phyloP scores from a whole-genome alignment of 768 basidiomycete genomes.

The Gloeostereum incarnatum region DNA sequence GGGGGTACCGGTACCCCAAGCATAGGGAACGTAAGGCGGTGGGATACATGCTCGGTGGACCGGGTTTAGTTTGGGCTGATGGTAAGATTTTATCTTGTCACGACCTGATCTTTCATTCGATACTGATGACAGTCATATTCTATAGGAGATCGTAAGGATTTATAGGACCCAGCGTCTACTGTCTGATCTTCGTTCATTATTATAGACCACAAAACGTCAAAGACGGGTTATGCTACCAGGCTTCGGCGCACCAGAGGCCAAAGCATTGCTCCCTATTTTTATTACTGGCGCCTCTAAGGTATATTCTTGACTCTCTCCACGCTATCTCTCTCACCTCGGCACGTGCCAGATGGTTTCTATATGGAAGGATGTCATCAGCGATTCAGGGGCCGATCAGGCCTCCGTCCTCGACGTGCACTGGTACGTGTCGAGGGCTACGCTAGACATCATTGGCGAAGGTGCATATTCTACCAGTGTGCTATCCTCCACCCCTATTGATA shows the following conservation, averaged over 20 bases:
- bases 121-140: conserved; percentile 9
- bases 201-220: conserved; percentile 15
- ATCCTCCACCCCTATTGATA: too few species aligned
- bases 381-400: too few species aligned
- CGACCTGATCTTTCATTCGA: conserved; percentile 15
- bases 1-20: conserved; percentile 20
- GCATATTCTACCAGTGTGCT: too few species aligned
- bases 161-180: too few species aligned
- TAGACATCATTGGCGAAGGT: too few species aligned
- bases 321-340: neutral
- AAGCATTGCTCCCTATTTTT: conserved; percentile 20
- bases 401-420: too few species aligned
- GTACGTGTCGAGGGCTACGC: too few species aligned
- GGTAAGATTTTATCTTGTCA: conserved; percentile 15
- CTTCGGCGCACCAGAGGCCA: conserved; percentile 17
- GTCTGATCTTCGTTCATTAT: neutral
- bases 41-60: conserved; percentile 14
- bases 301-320: neutral
- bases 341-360: conserved; percentile 13
- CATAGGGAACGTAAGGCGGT: conserved; percentile 11
- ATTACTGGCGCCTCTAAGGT: conserved; percentile 17
- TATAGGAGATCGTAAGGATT: conserved; percentile 3
- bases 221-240: conserved; percentile 24
- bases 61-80: conserved; percentile 18
- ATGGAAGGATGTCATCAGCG: conserved; percentile 18